Evolutionary conservation across 2,329 filamentous ascomycete genomes (phyloP).

Genomic region (Chrysoporthe cubensis): DNA sequence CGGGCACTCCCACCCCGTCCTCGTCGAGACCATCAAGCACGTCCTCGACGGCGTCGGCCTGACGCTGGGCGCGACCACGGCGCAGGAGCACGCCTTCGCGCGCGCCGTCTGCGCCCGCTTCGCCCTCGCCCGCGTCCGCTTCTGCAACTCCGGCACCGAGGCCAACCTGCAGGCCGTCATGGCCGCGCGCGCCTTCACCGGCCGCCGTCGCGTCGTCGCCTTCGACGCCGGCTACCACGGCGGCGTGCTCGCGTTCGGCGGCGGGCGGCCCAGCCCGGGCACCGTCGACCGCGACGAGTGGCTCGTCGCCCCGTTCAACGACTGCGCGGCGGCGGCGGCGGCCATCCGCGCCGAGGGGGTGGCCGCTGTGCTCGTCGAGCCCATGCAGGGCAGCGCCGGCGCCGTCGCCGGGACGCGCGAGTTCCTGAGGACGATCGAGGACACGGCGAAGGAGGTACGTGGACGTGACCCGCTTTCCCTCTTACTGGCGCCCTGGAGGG

Average conservation of each 20-base stretch:
- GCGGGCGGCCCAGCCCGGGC: slow-evolving; percentile 42
- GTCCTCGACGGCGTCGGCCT: slow-evolving; percentile 53
- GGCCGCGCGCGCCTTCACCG: slow-evolving; percentile 52
- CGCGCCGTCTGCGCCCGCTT: slow-evolving; percentile 58
- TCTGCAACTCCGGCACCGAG: slow-evolving; percentile 70
- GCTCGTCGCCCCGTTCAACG: slow-evolving; percentile 66
- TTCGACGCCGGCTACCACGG: slow-evolving; percentile 59
- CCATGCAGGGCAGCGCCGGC: slow-evolving; percentile 67
- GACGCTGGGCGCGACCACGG: slow-evolving; percentile 57
- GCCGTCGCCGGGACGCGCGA: slow-evolving; percentile 53
- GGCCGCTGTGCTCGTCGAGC: slow-evolving; percentile 68
- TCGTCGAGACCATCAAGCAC: slow-evolving; percentile 52
- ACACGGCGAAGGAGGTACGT: slow-evolving; percentile 45
- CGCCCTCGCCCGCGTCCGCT: slow-evolving; percentile 58
- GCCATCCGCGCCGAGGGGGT: slow-evolving; percentile 52
- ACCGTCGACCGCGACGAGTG: slow-evolving; percentile 59
- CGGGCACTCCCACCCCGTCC: slow-evolving; percentile 64
- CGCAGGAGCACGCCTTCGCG: slow-evolving; percentile 56
- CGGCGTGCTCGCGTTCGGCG: slow-evolving; percentile 44
- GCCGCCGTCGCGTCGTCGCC: slow-evolving; percentile 52
- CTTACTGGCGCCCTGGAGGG: neutral
- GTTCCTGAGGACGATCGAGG: slow-evolving; percentile 58
- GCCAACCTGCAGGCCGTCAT: slow-evolving; percentile 64
- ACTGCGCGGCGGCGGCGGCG: slow-evolving; percentile 49
- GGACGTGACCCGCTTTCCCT: fast-evolving